Evolutionary conservation across 352 stramenopile genomes (phyloP), one percentile per base, ranked within the genome.

Genomic region (Globisporangium lucens): DNA sequence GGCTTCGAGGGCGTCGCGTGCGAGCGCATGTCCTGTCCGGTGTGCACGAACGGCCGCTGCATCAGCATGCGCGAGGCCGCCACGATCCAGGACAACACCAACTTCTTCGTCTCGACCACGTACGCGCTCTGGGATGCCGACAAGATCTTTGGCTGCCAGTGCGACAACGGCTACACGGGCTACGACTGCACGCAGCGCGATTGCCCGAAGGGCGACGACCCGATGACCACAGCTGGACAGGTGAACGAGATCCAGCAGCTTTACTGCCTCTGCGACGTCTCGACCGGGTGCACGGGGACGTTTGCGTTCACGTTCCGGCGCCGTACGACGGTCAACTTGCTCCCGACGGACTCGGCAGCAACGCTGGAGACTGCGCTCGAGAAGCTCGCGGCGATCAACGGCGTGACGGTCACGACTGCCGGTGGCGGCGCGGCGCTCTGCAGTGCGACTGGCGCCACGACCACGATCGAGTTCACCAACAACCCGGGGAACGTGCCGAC

Each of bases 1-100:
- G 82, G 85, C 56, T 93, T 90, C 65, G 80, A 91, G 72, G 87
- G 87, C 35, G 74, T 78, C 9, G 91, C 91, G 3, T 98, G 92
- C 68, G 80, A 91, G 62, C 72, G 79, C 67, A 80, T 91, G 67
- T 68, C 76, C 13, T 91, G 82, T 38, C 85, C 80, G 3, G 46
- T 71, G n/a, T 93, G 85, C 67, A 74, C 69, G 0, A 90, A 90
- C 35, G 85, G 85, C 1, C 78, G 79, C n/a, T 93, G 85, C 46
- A 35, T 93, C 27, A 89, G 77, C 52, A 89, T 91, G 78, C 82
- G 78, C n/a, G 82, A 91, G 27, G 80, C 82, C 24, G 84, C 79
- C 12, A 33, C 38, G 29, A 67, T 90, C 41, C 72, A 85, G 24
- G 85, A 93, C 64, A 75, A 82, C 65, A 87, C 75, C 60, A 89